Evolutionary conservation across 129 eudicot genomes (phyloP), one percentile per base, ranked within the genome.

Genomic region (Smallanthus sonchifolius): DNA sequence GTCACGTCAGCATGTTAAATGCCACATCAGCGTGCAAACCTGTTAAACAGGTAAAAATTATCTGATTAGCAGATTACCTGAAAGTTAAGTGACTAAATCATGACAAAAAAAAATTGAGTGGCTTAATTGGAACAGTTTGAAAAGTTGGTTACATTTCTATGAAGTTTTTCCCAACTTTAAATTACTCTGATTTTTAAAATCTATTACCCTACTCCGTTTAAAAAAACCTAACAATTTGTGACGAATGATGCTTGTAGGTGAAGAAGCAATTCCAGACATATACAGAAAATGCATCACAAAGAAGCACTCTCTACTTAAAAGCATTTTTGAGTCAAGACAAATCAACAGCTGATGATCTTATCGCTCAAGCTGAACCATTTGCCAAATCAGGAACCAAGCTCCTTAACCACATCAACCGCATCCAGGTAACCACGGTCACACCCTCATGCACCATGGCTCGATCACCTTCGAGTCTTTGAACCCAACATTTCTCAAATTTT

Each of bases 251-350:
- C 32, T 65, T 74, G 52, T 42, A 86, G 90, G 87, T 76, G 35
- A 80, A 71, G 79, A 79, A 83, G 78, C 81, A 82, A 80, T 69
- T 76, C 65, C 86, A 62, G 20, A 36, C 80, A n/a, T 91, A 88
- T 48, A 83, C 88, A 39, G 92, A 84, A 73, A 91, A 79, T 72
- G 90, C 90, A 52, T 79, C 95, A 43, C 83, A 86, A 63, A 88
- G 89, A 79, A 82, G 84, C 47, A 74, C 71, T 30, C 84, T 91
- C 10, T 84, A 80, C 70, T 60, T 86, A 45, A 84, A 76, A 69
- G 92, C 97, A 19, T 84, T 86, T 75, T 80, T 68, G 24, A 70
- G 85, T 36, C 75, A 78, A 35, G 84, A 84, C 77, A 71, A 71
- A 20, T 42, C 34, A 19, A 59, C 72, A 3, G 86, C 87, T 14